Percentiles rank a stretch among this genome's conserved stretches.
Evolutionary conservation across 2,329 filamentous ascomycete species (phyloP).

Genomic region (Botryotinia globosa): DNA sequence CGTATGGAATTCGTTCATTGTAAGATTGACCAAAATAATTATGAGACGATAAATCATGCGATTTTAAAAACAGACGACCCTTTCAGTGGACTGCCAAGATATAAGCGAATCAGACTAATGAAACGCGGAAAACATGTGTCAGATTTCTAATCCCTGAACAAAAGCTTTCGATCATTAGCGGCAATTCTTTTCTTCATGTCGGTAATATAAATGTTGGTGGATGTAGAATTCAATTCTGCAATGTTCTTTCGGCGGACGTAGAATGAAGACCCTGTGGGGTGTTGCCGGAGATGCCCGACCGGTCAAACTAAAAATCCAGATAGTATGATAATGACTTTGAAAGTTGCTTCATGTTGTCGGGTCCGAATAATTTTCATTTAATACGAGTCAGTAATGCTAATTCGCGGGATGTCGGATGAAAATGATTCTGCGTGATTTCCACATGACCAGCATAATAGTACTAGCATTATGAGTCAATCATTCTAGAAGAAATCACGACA

Average conservation of each 20-base stretch:
- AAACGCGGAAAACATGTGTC: neutral
- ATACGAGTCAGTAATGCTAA: neutral
- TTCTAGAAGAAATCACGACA: slow-evolving; percentile 3
- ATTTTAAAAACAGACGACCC: slow-evolving; percentile 1
- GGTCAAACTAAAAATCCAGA: neutral
- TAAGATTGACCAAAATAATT: neutral
- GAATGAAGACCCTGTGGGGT: neutral
- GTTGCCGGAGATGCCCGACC: neutral
- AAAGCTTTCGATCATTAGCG: neutral
- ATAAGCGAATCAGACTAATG: neutral
- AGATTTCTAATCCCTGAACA: neutral
- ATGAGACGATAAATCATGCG: slow-evolving; percentile 20
- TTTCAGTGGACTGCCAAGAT: slow-evolving; percentile 2
- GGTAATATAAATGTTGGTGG: neutral
- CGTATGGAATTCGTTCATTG: neutral
- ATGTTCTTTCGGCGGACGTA: neutral
- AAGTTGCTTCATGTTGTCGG: neutral
- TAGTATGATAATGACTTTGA: neutral
- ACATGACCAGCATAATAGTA: neutral
- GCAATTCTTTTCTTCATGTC: neutral
- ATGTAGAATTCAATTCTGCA: neutral
- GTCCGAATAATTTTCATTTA: neutral
- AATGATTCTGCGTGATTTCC: neutral
- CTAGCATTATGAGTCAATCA: neutral
- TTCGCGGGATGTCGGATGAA: neutral